Conservation (phyloP, 345 rosid species). For the Orychophragmus violaceus region DNA sequence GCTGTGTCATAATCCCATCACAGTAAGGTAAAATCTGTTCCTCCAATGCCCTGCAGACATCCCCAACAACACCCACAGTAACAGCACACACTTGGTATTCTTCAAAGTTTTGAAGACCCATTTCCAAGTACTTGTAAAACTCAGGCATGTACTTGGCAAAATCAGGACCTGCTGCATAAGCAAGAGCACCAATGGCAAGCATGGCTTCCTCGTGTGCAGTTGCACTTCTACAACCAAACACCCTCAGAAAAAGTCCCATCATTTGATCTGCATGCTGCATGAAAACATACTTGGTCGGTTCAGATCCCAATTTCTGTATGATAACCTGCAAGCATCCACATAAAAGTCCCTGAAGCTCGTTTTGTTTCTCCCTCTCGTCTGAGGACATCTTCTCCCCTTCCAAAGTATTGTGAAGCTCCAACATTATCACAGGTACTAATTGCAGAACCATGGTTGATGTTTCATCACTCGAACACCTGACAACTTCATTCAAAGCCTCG, state of each 20-base stretch:
- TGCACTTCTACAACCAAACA: constrained; percentile 67
- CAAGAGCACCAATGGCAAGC: constrained; percentile 79
- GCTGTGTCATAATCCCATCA: constrained; percentile 75
- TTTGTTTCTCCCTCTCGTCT: constrained; percentile 59
- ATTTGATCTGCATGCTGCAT: constrained; percentile 68
- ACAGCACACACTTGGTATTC: constrained; percentile 72
- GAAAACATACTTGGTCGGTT: constrained; percentile 52
- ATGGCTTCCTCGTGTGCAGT: constrained; percentile 81
- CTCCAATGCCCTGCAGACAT: constrained; percentile 61
- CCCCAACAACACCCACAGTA: constrained; percentile 75
- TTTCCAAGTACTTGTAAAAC: constrained; percentile 61
- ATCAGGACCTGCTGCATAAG: constrained; percentile 57
- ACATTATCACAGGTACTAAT: constrained; percentile 53
- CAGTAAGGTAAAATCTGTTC: constrained; percentile 59
- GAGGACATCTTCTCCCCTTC: constrained; percentile 56
- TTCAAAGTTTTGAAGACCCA: constrained; percentile 77
- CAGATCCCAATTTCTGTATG: constrained; percentile 61
- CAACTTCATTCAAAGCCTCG: constrained; percentile 66
- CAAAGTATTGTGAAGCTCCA: constrained; percentile 66
- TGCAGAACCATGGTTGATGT: constrained; percentile 60
- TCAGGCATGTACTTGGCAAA: constrained; percentile 72
- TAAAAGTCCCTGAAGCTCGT: constrained; percentile 67
- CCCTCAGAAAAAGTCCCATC: constrained; percentile 72
- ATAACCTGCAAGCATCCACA: constrained; percentile 75
- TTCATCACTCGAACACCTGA: constrained; percentile 67